These are phyloP conservation scores for Orbilia oligospora DNA, from an alignment of 2,329 filamentous ascomycete species.

Conservation along the genomic window DNA sequence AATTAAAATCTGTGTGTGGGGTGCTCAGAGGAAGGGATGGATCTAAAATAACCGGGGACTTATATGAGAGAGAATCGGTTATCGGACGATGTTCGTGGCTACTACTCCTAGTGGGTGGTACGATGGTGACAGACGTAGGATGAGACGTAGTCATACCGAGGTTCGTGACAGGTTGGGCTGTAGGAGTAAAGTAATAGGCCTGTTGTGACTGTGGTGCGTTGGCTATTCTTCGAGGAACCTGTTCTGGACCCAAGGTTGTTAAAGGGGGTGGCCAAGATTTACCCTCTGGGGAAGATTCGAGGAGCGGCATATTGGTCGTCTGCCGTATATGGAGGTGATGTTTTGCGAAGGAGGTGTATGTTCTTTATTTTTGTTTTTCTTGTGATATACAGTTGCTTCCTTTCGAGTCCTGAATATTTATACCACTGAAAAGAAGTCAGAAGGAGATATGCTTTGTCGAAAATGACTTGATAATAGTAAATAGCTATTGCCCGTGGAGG, in stretches of 20 bases:
- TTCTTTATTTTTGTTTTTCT: neutral
- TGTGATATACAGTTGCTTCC: too few species aligned
- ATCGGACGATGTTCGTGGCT: neutral
- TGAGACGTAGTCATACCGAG: neutral
- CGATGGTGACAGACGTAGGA: neutral
- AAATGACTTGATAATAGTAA: neutral
- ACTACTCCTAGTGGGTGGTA: neutral
- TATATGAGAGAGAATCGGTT: neutral
- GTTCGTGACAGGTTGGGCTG: neutral
- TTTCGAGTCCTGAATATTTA: neutral
- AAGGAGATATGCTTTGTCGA: neutral
- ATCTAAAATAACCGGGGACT: neutral
- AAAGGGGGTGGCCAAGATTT: neutral
- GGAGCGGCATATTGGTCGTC: slow-evolving; percentile 14
- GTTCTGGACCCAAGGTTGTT: neutral
- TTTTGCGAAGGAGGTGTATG: neutral
- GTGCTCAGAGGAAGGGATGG: neutral
- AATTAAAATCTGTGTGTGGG: neutral
- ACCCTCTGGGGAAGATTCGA: neutral
- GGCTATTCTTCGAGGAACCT: neutral
- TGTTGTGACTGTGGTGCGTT: neutral
- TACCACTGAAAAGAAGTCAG: neutral
- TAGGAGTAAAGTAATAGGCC: neutral
- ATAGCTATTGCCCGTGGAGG: neutral
- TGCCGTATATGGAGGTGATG: neutral